Evolutionary conservation across 208 protist genomes (phyloP).

Genomic region (Trypanosoma avium): DNA sequence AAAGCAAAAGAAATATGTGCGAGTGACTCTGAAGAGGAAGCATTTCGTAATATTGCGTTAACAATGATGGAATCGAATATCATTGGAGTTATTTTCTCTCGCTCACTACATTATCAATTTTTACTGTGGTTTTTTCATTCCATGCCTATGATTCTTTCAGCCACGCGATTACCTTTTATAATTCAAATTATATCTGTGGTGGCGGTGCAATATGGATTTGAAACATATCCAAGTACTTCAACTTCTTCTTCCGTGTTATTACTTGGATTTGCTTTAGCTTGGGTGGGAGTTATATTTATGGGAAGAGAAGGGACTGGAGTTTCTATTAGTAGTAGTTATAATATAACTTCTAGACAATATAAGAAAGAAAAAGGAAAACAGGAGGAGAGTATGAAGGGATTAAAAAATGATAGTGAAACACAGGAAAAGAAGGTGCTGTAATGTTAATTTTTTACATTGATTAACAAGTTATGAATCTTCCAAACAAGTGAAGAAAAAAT

Average conservation of each 20-base stretch:
- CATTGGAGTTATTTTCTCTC: conserved; percentile 84
- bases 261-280: conserved; percentile 34
- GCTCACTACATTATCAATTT: conserved; percentile 95
- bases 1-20: conserved; percentile 1
- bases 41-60: conserved; percentile 43
- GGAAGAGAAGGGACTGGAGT: conserved; percentile 19
- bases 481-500: too few species aligned
- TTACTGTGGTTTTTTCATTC: conserved; percentile 91
- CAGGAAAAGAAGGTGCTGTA: neutral
- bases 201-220: conserved; percentile 61
- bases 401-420: conserved; percentile 17
- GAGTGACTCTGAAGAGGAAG: conserved; percentile 16
- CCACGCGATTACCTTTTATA: conserved; percentile 36
- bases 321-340: conserved; percentile 8
- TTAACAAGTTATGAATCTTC: too few species aligned
- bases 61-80: conserved; percentile 90
- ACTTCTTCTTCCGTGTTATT: conserved; percentile 45
- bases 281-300: conserved; percentile 47
- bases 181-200: conserved; percentile 35
- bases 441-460: too few species aligned
- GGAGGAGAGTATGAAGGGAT: conserved; percentile 12
- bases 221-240: conserved; percentile 59
- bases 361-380: conserved; percentile 35
- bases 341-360: conserved; percentile 38
- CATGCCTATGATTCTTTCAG: conserved; percentile 67